These are phyloP conservation scores for Penicillium macrosclerotiorum DNA, from an alignment of 495 filamentous ascomycete genomes.

Conservation along the genomic window DNA sequence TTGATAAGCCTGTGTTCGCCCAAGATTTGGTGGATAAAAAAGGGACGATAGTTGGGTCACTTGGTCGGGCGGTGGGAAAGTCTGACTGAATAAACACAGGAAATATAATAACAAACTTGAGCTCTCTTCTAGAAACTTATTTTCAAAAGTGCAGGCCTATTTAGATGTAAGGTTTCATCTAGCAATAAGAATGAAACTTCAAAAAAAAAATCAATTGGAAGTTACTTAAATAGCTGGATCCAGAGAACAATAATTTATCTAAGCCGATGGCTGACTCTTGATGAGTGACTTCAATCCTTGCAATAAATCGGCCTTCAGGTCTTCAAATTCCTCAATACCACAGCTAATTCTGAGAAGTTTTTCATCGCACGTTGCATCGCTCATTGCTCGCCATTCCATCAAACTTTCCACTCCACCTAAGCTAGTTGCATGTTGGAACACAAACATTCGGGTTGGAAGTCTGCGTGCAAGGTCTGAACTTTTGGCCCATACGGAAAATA, in stretches of 20 bases:
- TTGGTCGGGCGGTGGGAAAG: too few species aligned
- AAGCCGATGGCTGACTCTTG: neutral
- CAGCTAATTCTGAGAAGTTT: constrained; percentile 15
- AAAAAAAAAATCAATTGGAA: too few species aligned
- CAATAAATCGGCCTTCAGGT: constrained; percentile 15
- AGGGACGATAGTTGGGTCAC: too few species aligned
- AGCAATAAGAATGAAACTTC: too few species aligned
- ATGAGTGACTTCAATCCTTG: constrained; percentile 8
- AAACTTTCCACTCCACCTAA: constrained; percentile 90
- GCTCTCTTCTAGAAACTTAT: too few species aligned
- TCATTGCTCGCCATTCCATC: constrained; percentile 70
- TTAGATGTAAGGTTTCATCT: too few species aligned
- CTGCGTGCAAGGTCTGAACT: constrained; percentile 56
- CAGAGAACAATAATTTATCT: neutral
- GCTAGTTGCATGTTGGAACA: constrained; percentile 93
- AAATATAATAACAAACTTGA: too few species aligned
- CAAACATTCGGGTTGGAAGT: constrained; percentile 71
- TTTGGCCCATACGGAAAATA: constrained; percentile 71
- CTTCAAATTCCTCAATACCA: constrained; percentile 20
- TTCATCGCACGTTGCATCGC: constrained; percentile 14
- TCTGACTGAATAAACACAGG: too few species aligned
- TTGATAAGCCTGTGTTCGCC: too few species aligned
- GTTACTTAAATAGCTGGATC: too few species aligned
- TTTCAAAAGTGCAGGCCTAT: too few species aligned
- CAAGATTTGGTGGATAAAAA: too few species aligned